These are phyloP conservation scores for Backusella sp. DNA, from an alignment of 192 early-diverging fungal species.

Conservation along the genomic window DNA sequence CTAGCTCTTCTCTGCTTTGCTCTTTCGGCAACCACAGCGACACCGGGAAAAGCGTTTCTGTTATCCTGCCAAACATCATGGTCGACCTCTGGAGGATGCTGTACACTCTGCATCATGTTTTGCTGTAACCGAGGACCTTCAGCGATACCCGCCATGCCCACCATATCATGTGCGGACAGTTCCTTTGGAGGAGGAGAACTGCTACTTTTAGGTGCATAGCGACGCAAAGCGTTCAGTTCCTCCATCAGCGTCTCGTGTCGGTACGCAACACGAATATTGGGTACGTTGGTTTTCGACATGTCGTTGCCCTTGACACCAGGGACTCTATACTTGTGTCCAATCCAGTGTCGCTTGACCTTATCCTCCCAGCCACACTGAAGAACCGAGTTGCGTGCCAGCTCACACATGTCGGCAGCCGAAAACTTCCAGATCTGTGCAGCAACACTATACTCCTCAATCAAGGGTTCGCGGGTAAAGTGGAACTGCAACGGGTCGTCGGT, in stretches of 20 bases:
- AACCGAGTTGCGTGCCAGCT: conserved; percentile 88
- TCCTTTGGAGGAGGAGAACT: background rate
- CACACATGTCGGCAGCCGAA: conserved; percentile 91
- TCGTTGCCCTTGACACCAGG: conserved; percentile 80
- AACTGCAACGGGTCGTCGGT: conserved; percentile 97
- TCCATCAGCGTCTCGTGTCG: conserved; percentile 84
- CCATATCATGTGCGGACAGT: conserved; percentile 17
- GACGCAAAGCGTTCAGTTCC: conserved; percentile 56
- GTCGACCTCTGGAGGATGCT: background rate
- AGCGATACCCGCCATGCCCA: conserved; percentile 1
- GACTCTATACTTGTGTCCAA: conserved; percentile 73
- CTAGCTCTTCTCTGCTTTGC: conserved; percentile 9
- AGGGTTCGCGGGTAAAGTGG: conserved; percentile 94
- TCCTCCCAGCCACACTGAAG: conserved; percentile 90
- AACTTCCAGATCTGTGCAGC: conserved; percentile 96
- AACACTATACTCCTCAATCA: conserved; percentile 96
- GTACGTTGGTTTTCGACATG: conserved; percentile 92
- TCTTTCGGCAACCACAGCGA: conserved; percentile 24
- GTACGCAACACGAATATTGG: conserved; percentile 80
- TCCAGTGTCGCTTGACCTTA: conserved; percentile 86
- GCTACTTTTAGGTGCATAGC: conserved; percentile 27
- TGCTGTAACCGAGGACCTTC: conserved; percentile 8
- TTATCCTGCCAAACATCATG: background rate
- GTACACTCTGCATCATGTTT: background rate
- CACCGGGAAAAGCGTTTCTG: conserved; percentile 26